Evolutionary conservation across 345 rosid species (phyloP).

Genomic region (Raphanus sativus): DNA sequence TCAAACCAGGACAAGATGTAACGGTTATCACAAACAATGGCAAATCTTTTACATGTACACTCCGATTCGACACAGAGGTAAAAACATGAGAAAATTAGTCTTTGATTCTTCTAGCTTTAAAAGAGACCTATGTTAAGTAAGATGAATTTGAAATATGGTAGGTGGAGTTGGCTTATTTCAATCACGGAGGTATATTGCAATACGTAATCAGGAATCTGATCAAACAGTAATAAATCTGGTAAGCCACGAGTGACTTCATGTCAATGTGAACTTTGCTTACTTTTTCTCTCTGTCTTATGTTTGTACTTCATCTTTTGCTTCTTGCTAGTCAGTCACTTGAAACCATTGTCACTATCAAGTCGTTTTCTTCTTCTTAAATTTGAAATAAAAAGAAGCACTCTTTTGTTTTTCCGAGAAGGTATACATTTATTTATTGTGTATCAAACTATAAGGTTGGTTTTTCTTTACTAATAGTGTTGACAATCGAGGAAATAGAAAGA

Average conservation of each 20-base stretch:
- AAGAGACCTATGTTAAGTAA: not conserved
- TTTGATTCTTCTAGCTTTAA: not conserved
- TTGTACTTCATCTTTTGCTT: not conserved
- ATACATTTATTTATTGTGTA: not conserved
- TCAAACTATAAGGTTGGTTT: not conserved
- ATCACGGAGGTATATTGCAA: not conserved
- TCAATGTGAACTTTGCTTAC: not conserved
- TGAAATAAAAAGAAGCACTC: not conserved
- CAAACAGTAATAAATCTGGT: not conserved
- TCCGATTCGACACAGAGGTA: slow-evolving; percentile 89
- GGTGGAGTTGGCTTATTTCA: not conserved
- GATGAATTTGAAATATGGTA: not conserved
- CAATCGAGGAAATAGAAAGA: not conserved
- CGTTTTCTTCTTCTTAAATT: not conserved
- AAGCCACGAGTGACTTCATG: not conserved
- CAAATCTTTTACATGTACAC: slow-evolving; percentile 68
- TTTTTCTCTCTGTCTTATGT: not conserved
- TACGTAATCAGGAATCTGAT: not conserved
- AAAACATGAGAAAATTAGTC: not conserved
- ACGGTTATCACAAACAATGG: slow-evolving; percentile 62
- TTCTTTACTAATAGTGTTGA: not conserved
- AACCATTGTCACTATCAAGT: not conserved
- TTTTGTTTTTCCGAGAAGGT: not conserved
- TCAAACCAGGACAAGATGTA: slow-evolving; percentile 88
- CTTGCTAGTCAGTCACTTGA: not conserved